phyloP scores from a whole-genome alignment of 352 stramenopile species.

The Phytophthora uliginosa region DNA sequence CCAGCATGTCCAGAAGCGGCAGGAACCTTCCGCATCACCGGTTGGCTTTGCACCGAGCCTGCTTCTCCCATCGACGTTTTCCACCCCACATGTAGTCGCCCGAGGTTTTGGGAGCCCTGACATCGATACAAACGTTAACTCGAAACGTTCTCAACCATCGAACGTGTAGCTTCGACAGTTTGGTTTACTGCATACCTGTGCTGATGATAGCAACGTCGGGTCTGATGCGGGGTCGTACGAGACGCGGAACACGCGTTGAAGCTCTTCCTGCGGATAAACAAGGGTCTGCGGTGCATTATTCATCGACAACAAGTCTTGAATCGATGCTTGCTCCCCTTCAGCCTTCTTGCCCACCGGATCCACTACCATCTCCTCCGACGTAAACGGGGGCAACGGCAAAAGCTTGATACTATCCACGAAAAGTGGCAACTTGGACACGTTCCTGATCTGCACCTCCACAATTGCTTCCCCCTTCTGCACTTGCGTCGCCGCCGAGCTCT shows the following conservation, averaged over 20 bases:
- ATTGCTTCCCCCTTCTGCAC: slow-evolving; percentile 58
- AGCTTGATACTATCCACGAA: slow-evolving; percentile 89
- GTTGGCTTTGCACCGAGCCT: slow-evolving; percentile 84
- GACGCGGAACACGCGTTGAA: slow-evolving; percentile 81
- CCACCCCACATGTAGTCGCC: slow-evolving; percentile 84
- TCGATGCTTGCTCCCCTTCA: slow-evolving; percentile 10
- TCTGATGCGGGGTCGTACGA: slow-evolving; percentile 55
- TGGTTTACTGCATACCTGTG: slow-evolving; percentile 36
- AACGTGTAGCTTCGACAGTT: neutral
- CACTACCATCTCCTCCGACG: slow-evolving; percentile 48
- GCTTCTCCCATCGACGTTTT: slow-evolving; percentile 86
- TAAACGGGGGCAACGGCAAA: slow-evolving; percentile 68
- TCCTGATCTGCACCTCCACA: slow-evolving; percentile 86
- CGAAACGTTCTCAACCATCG: neutral
- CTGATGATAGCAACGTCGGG: slow-evolving; percentile 30
- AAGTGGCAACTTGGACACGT: slow-evolving; percentile 84
- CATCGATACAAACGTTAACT: neutral
- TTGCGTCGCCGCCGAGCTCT: slow-evolving; percentile 37
- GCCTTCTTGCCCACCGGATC: slow-evolving; percentile 8
- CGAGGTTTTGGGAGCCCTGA: slow-evolving; percentile 72
- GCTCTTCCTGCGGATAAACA: slow-evolving; percentile 81
- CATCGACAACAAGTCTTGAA: slow-evolving; percentile 46
- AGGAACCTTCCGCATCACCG: slow-evolving; percentile 69
- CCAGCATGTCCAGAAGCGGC: slow-evolving; percentile 13
- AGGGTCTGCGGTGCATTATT: slow-evolving; percentile 54